phyloP scores from a whole-genome alignment of 2,329 filamentous ascomycete species.

The Apiospora hydei region DNA sequence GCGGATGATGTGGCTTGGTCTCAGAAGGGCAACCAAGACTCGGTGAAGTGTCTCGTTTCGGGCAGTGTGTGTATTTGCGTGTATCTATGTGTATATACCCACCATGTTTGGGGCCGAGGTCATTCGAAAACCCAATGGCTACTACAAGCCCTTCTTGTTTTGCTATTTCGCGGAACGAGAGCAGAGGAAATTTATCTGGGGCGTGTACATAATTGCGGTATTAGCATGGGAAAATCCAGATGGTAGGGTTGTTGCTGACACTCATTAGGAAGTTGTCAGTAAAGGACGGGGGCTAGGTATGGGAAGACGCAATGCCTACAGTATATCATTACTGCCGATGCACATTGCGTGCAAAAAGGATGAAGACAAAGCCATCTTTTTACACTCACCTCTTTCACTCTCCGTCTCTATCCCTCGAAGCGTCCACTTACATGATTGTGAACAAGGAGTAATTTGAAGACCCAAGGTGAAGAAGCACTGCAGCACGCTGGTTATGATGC shows the following conservation, averaged over 20 bases:
- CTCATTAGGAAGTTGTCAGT: neutral
- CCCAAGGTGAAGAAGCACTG: neutral
- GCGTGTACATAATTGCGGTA: slow-evolving; percentile 1
- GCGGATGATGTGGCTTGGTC: neutral
- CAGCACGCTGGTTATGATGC: no score
- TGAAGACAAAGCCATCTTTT: neutral
- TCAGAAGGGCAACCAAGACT: neutral
- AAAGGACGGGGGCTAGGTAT: neutral
- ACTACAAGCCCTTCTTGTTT: neutral
- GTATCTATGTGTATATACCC: slow-evolving; percentile 20
- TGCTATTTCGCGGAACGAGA: neutral
- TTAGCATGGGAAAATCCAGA: neutral
- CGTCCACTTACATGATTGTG: neutral
- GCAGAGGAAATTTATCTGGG: neutral
- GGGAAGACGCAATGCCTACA: neutral
- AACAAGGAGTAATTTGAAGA: neutral
- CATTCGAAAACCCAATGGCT: slow-evolving; percentile 1
- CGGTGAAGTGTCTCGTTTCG: neutral
- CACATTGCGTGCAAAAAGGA: neutral
- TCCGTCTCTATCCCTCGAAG: neutral
- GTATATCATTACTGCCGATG: neutral
- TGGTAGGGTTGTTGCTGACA: neutral
- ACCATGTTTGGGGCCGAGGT: slow-evolving; percentile 3
- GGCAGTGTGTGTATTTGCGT: slow-evolving; percentile 19
- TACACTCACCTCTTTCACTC: neutral